Percentiles rank a stretch among this genome's conserved stretches.
Conservation (phyloP, 352 stramenopile genomes). For the Phytophthora pseudosyringae region DNA sequence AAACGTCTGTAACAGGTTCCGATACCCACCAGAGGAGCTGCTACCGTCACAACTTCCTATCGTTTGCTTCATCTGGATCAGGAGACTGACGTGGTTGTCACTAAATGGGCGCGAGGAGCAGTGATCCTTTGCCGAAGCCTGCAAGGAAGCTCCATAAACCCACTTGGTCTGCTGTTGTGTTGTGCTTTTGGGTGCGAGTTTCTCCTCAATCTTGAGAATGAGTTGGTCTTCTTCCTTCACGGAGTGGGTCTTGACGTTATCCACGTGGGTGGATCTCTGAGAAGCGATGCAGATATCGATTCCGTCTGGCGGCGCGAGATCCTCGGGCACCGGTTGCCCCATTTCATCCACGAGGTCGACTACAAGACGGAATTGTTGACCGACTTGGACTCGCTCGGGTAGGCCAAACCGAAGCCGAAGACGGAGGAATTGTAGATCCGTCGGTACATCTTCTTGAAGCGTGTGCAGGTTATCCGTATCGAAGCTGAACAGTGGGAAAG, state of each 20-base stretch:
- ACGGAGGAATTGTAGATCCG: constrained; percentile 38
- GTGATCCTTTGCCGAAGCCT: no score
- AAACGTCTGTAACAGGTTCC: constrained; percentile 36
- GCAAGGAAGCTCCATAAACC: constrained; percentile 1
- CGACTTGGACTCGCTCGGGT: constrained; percentile 27
- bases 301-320: no score
- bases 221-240: background rate
- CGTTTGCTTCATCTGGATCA: constrained; percentile 16
- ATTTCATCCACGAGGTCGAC: constrained; percentile 69
- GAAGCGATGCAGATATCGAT: no score
- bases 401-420: constrained; percentile 59
- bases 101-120: background rate
- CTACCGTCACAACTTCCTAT: background rate
- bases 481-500: constrained; percentile 17
- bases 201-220: constrained; percentile 15
- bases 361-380: constrained; percentile 40
- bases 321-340: constrained; percentile 34
- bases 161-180: constrained; percentile 17
- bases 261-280: no score
- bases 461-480: constrained; percentile 8
- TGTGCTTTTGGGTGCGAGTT: background rate
- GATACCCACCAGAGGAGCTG: background rate
- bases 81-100: background rate
- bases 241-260: no score
- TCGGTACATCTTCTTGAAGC: constrained; percentile 21